Base-by-base conservation (phyloP, 2,329 filamentous ascomycete species). In the Xylaria sp. region DNA sequence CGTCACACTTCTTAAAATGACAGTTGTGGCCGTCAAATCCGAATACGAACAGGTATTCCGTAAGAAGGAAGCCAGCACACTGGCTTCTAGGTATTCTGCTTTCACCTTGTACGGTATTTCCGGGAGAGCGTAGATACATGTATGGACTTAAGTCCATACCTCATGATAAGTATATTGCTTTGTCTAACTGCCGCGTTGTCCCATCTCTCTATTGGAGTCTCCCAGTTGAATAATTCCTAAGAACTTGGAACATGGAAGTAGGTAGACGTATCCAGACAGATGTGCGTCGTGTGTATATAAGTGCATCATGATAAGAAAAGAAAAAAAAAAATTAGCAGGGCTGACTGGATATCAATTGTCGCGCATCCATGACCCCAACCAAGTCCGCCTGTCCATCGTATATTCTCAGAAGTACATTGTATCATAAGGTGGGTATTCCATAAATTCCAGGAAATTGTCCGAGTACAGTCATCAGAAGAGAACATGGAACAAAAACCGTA, bases 351-450 rank as follows among this genome's bases (percentile, higher is more conserved):
- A 34, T 34, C 29, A 34, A 34, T n/a, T n/a, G n/a, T n/a, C n/a
- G 16, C 24, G 24, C 39, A 38, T 40, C n/a, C 20, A 39, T 49
- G 18, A 11, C 2, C 19, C 19, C 21, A 7, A 7, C 18, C 53
- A 22, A 47, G 34, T 52, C 54, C 20, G 52, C 34, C 24, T 37
- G 43, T 47, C 51, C 54, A 39, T 49, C 39, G 43, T 45, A 38
- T 51, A 39, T 42, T 52, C 48, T 46, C 50, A 46, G 52, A 22
- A 54, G 26, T 22, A 54, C 42, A 53, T 22, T 13, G 39, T 9
- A 9, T 43, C 24, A 44, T 43, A 13, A 11, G 48, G 40, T 44
- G 58, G 58, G 58, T 56, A 61, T 61, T 54, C 40, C 52, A 46
- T 54, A 56, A 53, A 42, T 45, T 56, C 49, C 50, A 48, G 21